These are phyloP conservation scores for Silene latifolia DNA, from an alignment of 148 eudicot species.

Conservation along the genomic window DNA sequence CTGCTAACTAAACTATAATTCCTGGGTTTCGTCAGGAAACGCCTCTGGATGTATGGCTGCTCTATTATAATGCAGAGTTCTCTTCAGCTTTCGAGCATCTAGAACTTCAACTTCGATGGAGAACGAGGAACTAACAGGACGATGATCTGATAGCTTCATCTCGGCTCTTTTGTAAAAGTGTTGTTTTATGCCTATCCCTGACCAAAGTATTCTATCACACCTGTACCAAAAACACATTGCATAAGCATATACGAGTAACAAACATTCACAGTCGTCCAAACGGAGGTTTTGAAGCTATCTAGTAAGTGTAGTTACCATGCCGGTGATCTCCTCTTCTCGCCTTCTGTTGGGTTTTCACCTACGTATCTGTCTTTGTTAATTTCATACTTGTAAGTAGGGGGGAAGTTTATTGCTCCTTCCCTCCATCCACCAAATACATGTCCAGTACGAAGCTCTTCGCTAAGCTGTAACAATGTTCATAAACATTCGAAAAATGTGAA, in stretches of 20 bases:
- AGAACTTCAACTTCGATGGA: conserved; percentile 72
- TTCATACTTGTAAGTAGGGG: conserved; percentile 92
- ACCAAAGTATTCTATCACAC: conserved; percentile 95
- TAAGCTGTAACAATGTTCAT: conserved; percentile 41
- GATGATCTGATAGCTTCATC: conserved; percentile 73
- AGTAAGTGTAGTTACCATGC: conserved; percentile 65
- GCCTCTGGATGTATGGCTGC: conserved; percentile 72
- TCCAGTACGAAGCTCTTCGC: conserved; percentile 63
- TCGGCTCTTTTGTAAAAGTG: conserved; percentile 65
- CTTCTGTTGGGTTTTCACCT: conserved; percentile 77
- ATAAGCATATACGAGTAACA: background rate
- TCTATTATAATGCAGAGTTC: conserved; percentile 60
- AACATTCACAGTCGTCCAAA: background rate
- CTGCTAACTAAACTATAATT: background rate
- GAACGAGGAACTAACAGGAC: conserved; percentile 84
- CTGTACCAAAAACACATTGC: conserved; percentile 36
- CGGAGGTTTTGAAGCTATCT: background rate
- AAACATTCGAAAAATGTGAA: background rate
- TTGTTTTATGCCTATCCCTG: conserved; percentile 81
- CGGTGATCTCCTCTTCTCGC: conserved; percentile 87
- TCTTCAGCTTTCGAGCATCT: conserved; percentile 64
- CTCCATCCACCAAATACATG: conserved; percentile 85
- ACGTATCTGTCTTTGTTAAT: conserved; percentile 67
- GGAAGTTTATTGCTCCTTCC: conserved; percentile 71
- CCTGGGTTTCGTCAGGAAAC: conserved; percentile 26